A percentile compares a stretch with the other conserved stretches of the same genome.
Conservation (phyloP, 2,329 filamentous ascomycete species). For the Pseudogymnoascus sp. region DNA sequence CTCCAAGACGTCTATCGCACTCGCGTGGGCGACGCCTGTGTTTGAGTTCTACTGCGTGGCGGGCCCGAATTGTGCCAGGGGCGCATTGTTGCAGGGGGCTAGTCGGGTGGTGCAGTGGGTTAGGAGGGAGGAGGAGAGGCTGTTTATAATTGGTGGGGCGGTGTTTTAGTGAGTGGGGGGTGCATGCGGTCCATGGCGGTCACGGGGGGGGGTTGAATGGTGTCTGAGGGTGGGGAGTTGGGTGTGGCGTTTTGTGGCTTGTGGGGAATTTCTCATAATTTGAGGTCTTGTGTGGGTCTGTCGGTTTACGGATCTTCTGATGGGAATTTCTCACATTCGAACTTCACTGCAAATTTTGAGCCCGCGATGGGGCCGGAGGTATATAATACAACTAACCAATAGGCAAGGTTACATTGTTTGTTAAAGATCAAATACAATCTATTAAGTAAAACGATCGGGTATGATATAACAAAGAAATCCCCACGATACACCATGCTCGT, state of each 20-base stretch:
- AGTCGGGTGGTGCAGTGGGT: conserved; percentile 90
- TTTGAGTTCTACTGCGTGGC: conserved; percentile 97
- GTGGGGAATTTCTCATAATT: not conserved
- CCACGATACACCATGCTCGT: not conserved
- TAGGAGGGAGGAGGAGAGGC: conserved; percentile 78
- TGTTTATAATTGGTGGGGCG: conserved; percentile 97
- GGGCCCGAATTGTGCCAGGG: conserved; percentile 56
- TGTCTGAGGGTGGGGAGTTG: not conserved
- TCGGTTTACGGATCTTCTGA: not conserved
- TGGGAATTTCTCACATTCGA: not conserved
- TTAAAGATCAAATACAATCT: not conserved
- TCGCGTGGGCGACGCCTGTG: conserved; percentile 83
- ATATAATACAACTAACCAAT: not conserved
- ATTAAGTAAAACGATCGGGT: not conserved
- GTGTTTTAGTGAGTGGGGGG: conserved; percentile 44
- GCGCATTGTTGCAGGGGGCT: conserved; percentile 70
- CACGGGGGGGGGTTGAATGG: not conserved
- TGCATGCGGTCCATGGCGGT: not conserved
- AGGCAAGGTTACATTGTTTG: not conserved
- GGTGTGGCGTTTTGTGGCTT: not conserved
- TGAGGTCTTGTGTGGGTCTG: not conserved
- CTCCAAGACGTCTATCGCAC: conserved; percentile 63
- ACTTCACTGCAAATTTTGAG: not conserved
- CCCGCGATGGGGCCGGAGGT: not conserved
- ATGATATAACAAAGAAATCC: not conserved